Percentiles rank a stretch among this genome's conserved stretches.
Evolutionary conservation across 768 basidiomycete species (phyloP).

Genomic region (Rhizopogon rudus): DNA sequence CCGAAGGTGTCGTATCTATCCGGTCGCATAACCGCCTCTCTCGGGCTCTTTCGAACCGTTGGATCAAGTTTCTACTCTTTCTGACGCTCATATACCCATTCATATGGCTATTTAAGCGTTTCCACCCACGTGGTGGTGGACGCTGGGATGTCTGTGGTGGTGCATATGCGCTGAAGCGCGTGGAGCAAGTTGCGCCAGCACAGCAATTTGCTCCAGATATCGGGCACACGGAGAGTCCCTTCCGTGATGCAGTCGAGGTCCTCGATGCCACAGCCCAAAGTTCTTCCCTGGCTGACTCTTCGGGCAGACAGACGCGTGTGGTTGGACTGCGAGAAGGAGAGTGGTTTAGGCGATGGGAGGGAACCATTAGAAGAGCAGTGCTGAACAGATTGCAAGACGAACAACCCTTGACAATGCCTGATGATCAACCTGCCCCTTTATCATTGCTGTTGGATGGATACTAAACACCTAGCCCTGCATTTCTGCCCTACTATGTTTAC

Average conservation of each 20-base stretch:
- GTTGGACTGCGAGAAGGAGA: constrained; percentile 66
- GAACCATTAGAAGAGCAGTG: constrained; percentile 59
- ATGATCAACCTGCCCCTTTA: constrained; percentile 9
- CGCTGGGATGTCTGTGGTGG: constrained; percentile 73
- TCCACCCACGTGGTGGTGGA: constrained; percentile 63
- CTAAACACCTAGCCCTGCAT: neutral
- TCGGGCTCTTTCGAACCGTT: constrained; percentile 61
- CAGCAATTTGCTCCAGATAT: constrained; percentile 3
- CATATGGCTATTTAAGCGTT: constrained; percentile 75
- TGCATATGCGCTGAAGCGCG: constrained; percentile 65
- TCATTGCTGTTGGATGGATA: constrained; percentile 24
- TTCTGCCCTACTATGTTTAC: neutral
- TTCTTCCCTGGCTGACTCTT: constrained; percentile 25
- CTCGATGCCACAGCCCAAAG: neutral
- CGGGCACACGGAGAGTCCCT: constrained; percentile 3
- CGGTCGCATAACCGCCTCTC: constrained; percentile 65
- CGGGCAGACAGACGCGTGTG: constrained; percentile 29
- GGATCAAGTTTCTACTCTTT: constrained; percentile 65
- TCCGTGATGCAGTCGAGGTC: neutral
- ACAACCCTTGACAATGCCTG: constrained; percentile 30
- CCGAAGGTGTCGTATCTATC: constrained; percentile 50
- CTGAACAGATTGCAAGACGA: constrained; percentile 31
- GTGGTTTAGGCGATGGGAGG: constrained; percentile 80
- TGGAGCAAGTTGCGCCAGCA: constrained; percentile 12
- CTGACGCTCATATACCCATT: constrained; percentile 73